phyloP scores from a whole-genome alignment of 345 rosid genomes.

The Rhodomyrtus tomentosa region DNA sequence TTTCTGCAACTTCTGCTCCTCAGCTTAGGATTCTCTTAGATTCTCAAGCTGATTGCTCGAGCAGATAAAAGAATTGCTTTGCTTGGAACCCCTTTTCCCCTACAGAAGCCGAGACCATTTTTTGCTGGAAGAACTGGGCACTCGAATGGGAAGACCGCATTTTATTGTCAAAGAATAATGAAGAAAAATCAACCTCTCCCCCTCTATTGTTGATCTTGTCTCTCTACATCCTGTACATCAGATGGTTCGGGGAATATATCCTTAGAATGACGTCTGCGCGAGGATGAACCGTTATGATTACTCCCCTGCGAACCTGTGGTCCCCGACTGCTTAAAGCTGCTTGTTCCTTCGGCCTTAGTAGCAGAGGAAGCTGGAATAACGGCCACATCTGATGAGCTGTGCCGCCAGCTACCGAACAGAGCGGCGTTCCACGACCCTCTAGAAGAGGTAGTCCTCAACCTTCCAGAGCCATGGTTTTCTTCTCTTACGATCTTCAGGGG shows the following conservation, averaged over 20 bases:
- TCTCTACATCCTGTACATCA: conserved; percentile 39
- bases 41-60: background rate
- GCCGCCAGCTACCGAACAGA: conserved; percentile 94
- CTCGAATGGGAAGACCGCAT: conserved; percentile 25
- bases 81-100: background rate
- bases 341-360: conserved; percentile 25
- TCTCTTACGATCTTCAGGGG: conserved; percentile 87
- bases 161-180: conserved; percentile 58
- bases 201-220: conserved; percentile 27
- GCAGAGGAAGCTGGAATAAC: conserved; percentile 26
- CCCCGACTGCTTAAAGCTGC: conserved; percentile 61
- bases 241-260: conserved; percentile 84
- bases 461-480: conserved; percentile 54
- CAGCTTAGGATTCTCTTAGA: conserved; percentile 3
- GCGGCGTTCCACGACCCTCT: conserved; percentile 94
- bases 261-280: conserved; percentile 66
- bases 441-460: conserved; percentile 81
- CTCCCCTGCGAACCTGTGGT: conserved; percentile 80
- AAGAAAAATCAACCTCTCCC: conserved; percentile 12
- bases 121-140: conserved; percentile 10
- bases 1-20: background rate
- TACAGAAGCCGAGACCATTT: background rate
- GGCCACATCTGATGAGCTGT: conserved; percentile 65
- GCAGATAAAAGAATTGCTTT: background rate
- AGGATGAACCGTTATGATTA: conserved; percentile 60